Base-by-base conservation (phyloP, 108 stramenopile genomes). In the Discostella stelligeroides region DNA sequence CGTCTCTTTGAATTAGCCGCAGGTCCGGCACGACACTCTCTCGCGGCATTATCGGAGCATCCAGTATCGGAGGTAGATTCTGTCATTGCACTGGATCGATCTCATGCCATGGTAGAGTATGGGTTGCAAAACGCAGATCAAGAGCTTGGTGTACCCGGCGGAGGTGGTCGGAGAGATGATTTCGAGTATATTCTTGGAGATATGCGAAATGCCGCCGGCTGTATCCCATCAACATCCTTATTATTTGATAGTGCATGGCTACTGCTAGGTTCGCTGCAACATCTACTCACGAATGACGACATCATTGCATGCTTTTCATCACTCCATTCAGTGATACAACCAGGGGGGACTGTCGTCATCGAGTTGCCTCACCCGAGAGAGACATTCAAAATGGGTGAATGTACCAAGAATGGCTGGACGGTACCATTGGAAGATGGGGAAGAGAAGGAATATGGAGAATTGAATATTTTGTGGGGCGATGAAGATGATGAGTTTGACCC, bases 301-400 rank as follows among this genome's bases (percentile, higher is more conserved):
- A 87, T 89, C 9, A 76, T 94, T 38, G 70, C 65, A 4, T 90
- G 89, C 42, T 84, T 94, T 18, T 38, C 64, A 37, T 85, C 79
- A 9, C 59, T 84, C 8, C 59, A 68, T 42, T 73, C 72, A 11
- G 40, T 60, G 17, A 51, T 94, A 28, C 20, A 46, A 30, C 56
- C 72, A 11, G 85, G 74, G 17, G 88, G 88, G 1, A 94, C 89
- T 0, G 62, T 89, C 9, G 74, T 89, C 62, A 43, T 94, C 25
- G 92, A 94, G 61, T 59, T 94, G 49, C 90, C 92, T 14, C 92
- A 94, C 77, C 92, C 92, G 53, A 64, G 87, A 57, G 92, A 94
- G 73, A 88, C 84, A 41, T 90, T 91, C 66, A 79, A 79, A 11
- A 80, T 89, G 85, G 86, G 90, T 5, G 92, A 88, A 70, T 89